Evolutionary conservation across 495 filamentous ascomycete species (phyloP), one percentile per base, ranked within the genome.

Genomic region (Hypoxylon lenormandii): DNA sequence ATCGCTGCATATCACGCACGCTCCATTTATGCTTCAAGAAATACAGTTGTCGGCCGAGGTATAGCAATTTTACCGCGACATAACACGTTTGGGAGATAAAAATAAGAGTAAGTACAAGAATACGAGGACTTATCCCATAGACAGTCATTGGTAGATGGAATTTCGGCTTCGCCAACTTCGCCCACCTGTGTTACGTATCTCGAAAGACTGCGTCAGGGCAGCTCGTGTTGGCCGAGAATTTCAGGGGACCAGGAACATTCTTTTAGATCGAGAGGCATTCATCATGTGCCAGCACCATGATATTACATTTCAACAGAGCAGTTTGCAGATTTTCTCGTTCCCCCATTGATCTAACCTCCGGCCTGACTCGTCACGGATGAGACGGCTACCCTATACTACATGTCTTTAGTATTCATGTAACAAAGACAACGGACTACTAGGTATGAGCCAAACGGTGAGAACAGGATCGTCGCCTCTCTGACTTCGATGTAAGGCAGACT

Each of bases 401-500:
- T 11, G 12, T 21, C 10, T 48, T 42, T 45, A 8, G 56, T 16
- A n/a, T 18, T 57, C 21, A 50, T 6, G 43, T 38, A 52, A 54
- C 52, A 51, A 59, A 43, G 57, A 38, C 8, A 22, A 58, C 12
- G 21, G 28, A 63, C 59, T 4, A 28, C 18, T n/a, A n/a, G n/a
- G n/a, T n/a, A n/a, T n/a, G 21, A 53, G 59, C 47, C 4, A 16
- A 21, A 28, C 11, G 15, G 15, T 1, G 4, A 43, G 8, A 38
- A 37, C 15, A 49, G 15, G 37, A 45, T 59, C 12, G 15, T 16
- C 28, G 13, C 23, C 38, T 51, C 21, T 42, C 38, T 33, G 12
- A 21, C 4, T 18, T 47, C 26, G 28, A 26, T 48, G 51, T 10
- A 48, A 70, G 67, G 67, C 61, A 61, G 50, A 66, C 30, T 61